These are phyloP conservation scores for Lentinula lateritia DNA, from an alignment of 768 basidiomycete genomes.

Conservation along the genomic window DNA sequence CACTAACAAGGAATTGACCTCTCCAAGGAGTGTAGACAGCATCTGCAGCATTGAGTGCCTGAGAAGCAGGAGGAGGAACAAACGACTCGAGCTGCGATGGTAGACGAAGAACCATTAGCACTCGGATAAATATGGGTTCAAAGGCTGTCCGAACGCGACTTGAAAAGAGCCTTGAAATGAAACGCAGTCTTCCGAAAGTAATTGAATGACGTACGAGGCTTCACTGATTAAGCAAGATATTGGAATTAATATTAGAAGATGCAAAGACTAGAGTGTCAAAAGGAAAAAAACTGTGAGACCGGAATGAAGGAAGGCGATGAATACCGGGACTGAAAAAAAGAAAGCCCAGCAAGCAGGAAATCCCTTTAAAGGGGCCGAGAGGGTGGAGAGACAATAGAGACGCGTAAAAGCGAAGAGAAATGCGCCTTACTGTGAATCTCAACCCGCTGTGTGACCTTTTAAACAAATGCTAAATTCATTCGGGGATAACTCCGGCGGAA, in stretches of 20 bases:
- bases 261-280: not conserved
- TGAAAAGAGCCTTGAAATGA: not conserved
- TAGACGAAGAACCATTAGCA: conserved; percentile 53
- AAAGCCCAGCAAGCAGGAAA: not conserved
- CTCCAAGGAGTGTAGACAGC: conserved; percentile 45
- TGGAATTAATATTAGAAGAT: not conserved
- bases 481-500: conserved; percentile 3
- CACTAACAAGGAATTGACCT: conserved; percentile 46
- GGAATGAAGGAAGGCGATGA: not conserved
- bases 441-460: not conserved
- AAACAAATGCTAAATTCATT: conserved; percentile 1
- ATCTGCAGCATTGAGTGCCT: conserved; percentile 2
- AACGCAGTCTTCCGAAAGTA: not conserved
- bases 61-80: conserved; percentile 41
- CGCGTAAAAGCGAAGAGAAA: not conserved
- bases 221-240: not conserved
- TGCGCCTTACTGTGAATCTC: not conserved
- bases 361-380: conserved; percentile 1
- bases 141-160: not conserved
- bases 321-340: not conserved
- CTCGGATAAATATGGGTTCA: not conserved
- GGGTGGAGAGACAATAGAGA: not conserved
- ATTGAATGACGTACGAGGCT: not conserved
- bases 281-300: not conserved
- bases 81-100: conserved; percentile 57